These are phyloP conservation scores for Alternaria ethzedia DNA, from an alignment of 2,329 filamentous ascomycete genomes.

Conservation along the genomic window DNA sequence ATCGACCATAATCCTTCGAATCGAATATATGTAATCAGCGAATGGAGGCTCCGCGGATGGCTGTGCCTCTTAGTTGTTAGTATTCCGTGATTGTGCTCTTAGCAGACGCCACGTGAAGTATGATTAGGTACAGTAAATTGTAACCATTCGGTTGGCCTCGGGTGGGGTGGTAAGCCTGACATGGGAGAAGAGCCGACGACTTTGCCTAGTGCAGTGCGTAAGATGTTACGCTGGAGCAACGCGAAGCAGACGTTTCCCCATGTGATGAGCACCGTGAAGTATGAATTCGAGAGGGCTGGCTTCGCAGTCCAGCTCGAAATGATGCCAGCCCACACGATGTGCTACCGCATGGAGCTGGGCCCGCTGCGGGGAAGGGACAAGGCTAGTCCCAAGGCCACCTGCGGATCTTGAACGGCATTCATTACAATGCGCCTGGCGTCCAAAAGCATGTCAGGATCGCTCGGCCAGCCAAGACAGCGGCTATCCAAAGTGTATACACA, in stretches of 20 bases:
- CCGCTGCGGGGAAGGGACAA: constrained; percentile 14
- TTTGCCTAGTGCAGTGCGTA: background rate
- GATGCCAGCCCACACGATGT: constrained; percentile 7
- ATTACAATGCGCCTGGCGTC: background rate
- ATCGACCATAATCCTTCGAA: background rate
- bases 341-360: constrained; percentile 15
- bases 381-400: constrained; percentile 4
- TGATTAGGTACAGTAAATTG: constrained; percentile 16
- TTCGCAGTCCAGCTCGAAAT: background rate
- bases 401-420: constrained; percentile 1
- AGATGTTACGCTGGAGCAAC: background rate
- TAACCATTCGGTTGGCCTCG: background rate
- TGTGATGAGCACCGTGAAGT: background rate
- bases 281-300: background rate
- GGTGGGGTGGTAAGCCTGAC: background rate
- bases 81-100: background rate
- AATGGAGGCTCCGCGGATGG: background rate
- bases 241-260: background rate
- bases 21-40: background rate
- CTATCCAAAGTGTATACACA: constrained; percentile 17
- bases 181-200: constrained; percentile 2
- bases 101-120: background rate
- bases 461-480: constrained; percentile 1
- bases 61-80: background rate
- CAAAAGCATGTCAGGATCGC: background rate